Evolutionary conservation across 2,329 filamentous ascomycete genomes (phyloP), one percentile per base, ranked within the genome.

Genomic region (Cercospora sp.): DNA sequence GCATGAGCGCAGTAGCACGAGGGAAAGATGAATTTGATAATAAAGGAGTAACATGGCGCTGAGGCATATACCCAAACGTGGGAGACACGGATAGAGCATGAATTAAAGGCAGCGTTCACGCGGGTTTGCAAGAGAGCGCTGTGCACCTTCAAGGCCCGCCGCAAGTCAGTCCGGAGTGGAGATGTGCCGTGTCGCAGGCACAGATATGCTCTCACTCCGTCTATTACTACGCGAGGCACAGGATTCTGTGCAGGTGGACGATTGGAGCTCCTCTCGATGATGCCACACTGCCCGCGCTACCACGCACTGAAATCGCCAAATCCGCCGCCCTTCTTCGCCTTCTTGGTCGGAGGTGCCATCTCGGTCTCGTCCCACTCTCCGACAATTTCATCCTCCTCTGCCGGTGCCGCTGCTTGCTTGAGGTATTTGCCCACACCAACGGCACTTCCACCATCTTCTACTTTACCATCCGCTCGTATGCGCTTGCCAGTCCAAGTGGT

Each of bases 401-500:
- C 70, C 28, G 75, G 65, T 53, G 80, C 76, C 45, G 79, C 80
- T 53, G 79, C 80, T 16, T 85, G 84, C 77, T 92, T 90, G 62
- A 99, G 80, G 78, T 98, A 98, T 79, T 94, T 97, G 7, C 94
- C 95, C 9, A 90, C 85, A 3, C 83, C 83, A n/a, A 72, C 69
- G 1, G 74, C 79, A 6, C 76, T 80, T 12, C 89, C 88, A 13
- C 79, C 78, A 18, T 72, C 71, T 26, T 76, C 73, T 1, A 88
- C 83, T 0, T 84, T 87, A 0, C 89, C 90, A 74, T 90, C 88
- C 1, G 83, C 85, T 28, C 93, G 84, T 60, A 99, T 88, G 48
- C 94, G 85, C 82, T 98, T 99, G 3, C 95, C 95, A 3, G 95
- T 98, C 95, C 95, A 99, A 3, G 95, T 99, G 2, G 92, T 90